Base-by-base conservation (phyloP, 1,139 yeast species). In the Candida tropicalis region DNA sequence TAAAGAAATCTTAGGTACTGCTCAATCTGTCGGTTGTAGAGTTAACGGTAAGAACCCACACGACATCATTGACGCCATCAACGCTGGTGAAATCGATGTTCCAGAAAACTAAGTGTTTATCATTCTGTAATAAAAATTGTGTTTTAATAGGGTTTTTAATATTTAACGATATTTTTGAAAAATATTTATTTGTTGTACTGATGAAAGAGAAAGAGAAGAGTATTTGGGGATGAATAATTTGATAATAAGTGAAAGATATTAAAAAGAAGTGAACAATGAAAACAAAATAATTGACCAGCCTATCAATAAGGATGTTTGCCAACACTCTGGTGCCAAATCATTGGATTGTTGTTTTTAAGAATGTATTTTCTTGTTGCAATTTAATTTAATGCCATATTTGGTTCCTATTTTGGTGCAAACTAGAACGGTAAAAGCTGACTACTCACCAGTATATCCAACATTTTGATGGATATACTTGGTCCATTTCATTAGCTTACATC, bases 11-110 rank as follows among this genome's bases (percentile, higher is more conserved):
- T 87, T 93, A 74, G 99, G 99, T 77, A 93, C 98, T 75, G 97
- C 98, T 66, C 98, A 93, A 82, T 90, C 97, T 59, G 95, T 93
- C 68, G 98, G 98, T 67, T 86, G 96, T 82, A 90, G 97, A 81
- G 97, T 93, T 71, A 93, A 91, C 77, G 95, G 93, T 79, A 91
- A 93, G 85, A 93, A 93, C 84, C 97, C 99, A 64, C 99, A 93
- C 75, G 98, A 88, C 75, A 86, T 93, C 79, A 90, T 90, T 69
- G 98, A 90, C 64, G 97, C 93, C 75, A 91, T 91, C 75, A 84
- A 91, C 80, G 93, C 87, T 76, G 99, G 99, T 79, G 97, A 89
- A 77, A 84, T 91, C 69, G 98, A 91, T 78, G 87, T 85, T 71
- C 91, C 91, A 81, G 91, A 83, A 77, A 84, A 85, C 84, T 85